A percentile compares a stretch with the other conserved stretches of the same genome.
These are phyloP conservation scores for Corymbia calophylla DNA, from an alignment of 441 rosid species.

Conservation along the genomic window DNA sequence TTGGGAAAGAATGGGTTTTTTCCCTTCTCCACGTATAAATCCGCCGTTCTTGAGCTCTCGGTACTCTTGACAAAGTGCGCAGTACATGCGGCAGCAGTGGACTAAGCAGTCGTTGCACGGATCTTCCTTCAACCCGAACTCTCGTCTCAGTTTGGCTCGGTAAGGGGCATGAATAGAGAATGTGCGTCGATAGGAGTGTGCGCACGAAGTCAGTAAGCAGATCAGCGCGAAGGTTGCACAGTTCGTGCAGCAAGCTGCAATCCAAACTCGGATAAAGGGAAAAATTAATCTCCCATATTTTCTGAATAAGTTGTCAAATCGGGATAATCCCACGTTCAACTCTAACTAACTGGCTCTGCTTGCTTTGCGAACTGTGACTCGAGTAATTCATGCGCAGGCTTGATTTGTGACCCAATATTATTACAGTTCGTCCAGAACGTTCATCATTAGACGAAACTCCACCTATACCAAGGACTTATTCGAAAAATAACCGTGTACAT, in stretches of 20 bases:
- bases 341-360: background rate
- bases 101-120: constrained; percentile 35
- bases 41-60: constrained; percentile 38
- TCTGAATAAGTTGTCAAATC: background rate
- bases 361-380: background rate
- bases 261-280: background rate
- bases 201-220: constrained; percentile 24
- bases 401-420: background rate
- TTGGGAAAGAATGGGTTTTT: background rate
- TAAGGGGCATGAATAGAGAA: constrained; percentile 44
- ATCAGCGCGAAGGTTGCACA: constrained; percentile 37
- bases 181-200: background rate
- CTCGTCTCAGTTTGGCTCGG: constrained; percentile 42
- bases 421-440: background rate
- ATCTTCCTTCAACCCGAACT: constrained; percentile 36
- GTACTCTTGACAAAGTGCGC: constrained; percentile 58
- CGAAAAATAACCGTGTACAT: background rate
- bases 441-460: background rate
- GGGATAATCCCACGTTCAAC: background rate
- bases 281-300: background rate
- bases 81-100: constrained; percentile 41
- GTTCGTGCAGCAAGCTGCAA: constrained; percentile 19
- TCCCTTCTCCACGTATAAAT: constrained; percentile 16
- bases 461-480: background rate
- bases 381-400: background rate